Conservation (phyloP, 495 filamentous ascomycete genomes). For the Schizothecium vesticola region DNA sequence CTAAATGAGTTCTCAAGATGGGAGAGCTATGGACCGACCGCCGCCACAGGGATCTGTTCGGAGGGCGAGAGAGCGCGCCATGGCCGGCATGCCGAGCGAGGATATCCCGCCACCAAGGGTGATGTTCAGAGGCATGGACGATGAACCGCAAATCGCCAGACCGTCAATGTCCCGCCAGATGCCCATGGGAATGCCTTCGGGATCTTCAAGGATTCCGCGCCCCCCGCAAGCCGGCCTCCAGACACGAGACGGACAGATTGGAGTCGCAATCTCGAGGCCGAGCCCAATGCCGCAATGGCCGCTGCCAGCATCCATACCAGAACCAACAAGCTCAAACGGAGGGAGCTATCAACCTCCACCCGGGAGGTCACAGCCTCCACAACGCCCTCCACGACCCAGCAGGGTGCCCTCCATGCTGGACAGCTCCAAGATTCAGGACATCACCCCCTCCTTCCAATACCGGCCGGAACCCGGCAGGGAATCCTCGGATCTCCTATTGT, state of each 20-base stretch:
- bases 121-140: constrained; percentile 24
- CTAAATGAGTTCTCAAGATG: constrained; percentile 51
- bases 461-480: constrained; percentile 34
- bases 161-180: constrained; percentile 36
- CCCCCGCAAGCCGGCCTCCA: constrained; percentile 33
- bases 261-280: constrained; percentile 48
- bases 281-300: constrained; percentile 52
- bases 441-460: constrained; percentile 48
- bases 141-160: constrained; percentile 47
- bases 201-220: constrained; percentile 27
- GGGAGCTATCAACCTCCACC: constrained; percentile 43
- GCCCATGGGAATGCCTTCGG: constrained; percentile 26
- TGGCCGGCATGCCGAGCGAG: constrained; percentile 25
- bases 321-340: constrained; percentile 31
- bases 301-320: constrained; percentile 42
- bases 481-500: constrained; percentile 23
- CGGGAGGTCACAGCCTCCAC: constrained; percentile 55
- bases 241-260: constrained; percentile 38
- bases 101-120: constrained; percentile 19
- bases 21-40: constrained; percentile 39
- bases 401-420: constrained; percentile 51
- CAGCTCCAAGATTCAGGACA: constrained; percentile 45
- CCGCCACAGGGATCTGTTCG: constrained; percentile 37
- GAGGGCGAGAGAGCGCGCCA: constrained; percentile 44
- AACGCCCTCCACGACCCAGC: constrained; percentile 62